A percentile compares a stretch with the other conserved stretches of the same genome.
Conservation (phyloP, 306 rosid species). For the Potentilla sterilis region DNA sequence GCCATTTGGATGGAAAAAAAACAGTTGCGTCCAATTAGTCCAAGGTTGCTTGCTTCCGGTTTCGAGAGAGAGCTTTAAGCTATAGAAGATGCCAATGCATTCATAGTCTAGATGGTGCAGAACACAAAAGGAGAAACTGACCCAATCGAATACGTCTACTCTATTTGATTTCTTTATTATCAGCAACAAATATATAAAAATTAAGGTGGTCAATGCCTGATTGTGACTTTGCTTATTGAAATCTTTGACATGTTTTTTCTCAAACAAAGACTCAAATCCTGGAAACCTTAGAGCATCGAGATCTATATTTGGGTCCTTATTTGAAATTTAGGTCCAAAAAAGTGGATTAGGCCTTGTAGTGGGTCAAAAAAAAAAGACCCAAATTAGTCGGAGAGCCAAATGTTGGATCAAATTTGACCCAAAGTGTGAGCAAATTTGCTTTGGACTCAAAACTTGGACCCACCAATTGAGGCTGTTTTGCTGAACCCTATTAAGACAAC, state of each 20-base stretch:
- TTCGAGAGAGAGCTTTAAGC: not conserved
- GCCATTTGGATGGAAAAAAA: not conserved
- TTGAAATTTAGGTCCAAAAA: too few species aligned
- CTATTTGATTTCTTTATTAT: not conserved
- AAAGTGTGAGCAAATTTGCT: too few species aligned
- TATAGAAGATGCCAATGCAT: slow-evolving; percentile 15
- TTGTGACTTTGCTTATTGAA: slow-evolving; percentile 13
- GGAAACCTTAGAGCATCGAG: too few species aligned
- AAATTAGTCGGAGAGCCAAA: too few species aligned
- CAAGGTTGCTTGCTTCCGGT: slow-evolving; percentile 19
- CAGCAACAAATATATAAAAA: not conserved
- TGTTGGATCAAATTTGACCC: too few species aligned
- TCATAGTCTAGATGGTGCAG: not conserved
- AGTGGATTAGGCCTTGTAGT: too few species aligned
- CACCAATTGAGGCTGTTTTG: too few species aligned
- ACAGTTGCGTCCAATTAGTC: slow-evolving; percentile 8
- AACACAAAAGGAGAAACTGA: not conserved
- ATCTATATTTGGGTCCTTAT: too few species aligned
- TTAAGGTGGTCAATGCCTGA: slow-evolving; percentile 27
- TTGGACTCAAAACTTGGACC: too few species aligned
- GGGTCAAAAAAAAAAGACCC: too few species aligned
- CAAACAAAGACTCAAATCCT: slow-evolving; percentile 1
- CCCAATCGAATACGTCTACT: slow-evolving; percentile 22
- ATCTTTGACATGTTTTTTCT: slow-evolving; percentile 4
- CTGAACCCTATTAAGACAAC: too few species aligned